Base-by-base conservation (phyloP, 441 rosid species). In the Codiaeum variegatum region DNA sequence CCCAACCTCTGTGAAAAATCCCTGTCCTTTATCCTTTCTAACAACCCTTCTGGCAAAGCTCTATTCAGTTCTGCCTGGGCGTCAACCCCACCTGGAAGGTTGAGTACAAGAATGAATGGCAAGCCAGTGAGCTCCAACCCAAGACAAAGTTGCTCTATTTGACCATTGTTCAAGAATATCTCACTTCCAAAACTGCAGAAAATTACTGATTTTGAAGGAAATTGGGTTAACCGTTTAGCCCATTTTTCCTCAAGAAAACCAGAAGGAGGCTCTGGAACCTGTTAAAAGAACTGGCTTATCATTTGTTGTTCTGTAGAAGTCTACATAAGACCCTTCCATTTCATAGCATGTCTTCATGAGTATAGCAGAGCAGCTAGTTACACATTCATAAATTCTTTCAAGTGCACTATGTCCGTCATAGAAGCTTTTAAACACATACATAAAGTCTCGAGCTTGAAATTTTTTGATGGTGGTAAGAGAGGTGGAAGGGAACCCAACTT, bases 161-260 rank as follows among this genome's bases (percentile, higher is more conserved):
- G 80, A 42, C 77, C 80, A 26, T 47, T 18, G 0, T 31, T 71
- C 67, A 81, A 68, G 67, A 75, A 83, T 16, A 75, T 77, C 51
- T 81, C 87, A 9, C 87, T 83, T 3, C 84, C 84, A 3, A 79
- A 83, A n/a, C 70, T 70, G 67, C 83, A 81, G 34, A 70, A 83
- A 0, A 75, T 62, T 18, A 81, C 81, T 4, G 81, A 77, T 19
- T 72, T 72, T 12, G 72, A 9, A 4, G 75, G 55, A 54, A 79
- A 82, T 47, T 75, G 71, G 4, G 34, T 62, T 19, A 77, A 40
- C 84, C 84, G 81, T 15, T 59, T 51, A 10, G 71, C 73, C 84
- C 80, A 81, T 38, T 69, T 81, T 18, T 73, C 80, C 3, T 81
- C 80, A 0, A 79, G 78, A 42, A 26, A 63, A 1, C 83, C 84